Evolutionary conservation across 129 eudicot genomes (phyloP), one percentile per base, ranked within the genome.

Genomic region (Pulicaria dysenterica): DNA sequence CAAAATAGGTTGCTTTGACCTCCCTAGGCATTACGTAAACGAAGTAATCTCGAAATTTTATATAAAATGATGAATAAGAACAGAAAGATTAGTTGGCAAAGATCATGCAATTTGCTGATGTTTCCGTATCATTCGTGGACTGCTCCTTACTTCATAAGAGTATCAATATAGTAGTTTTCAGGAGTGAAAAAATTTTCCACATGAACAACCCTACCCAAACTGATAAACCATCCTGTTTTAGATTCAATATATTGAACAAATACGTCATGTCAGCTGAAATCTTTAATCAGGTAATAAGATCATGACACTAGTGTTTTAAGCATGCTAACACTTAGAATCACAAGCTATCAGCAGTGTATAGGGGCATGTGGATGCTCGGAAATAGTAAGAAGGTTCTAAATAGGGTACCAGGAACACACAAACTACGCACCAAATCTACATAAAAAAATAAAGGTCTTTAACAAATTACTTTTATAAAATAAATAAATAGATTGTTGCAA

Each of bases 21-120:
- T 24, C 37, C 48, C 42, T 65, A 47, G 41, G 38, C 2, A 13
- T 17, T 45, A 53, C 13, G 38, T 69, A 51, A 69, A 53, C 74
- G 14, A 38, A 51, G 61, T 16, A 69, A 69, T 69, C 63, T 8
- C 37, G 38, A 42, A 69, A 12, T 3, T 1, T 36, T 8, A 72
- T 40, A 9, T 31, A 14, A 4, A 58, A 14, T 19, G 1, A 44
- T 7, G 42, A 55, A 56, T 46, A 14, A 7, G 14, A 42, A 56
- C 44, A 70, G 5, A 42, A 6, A 58, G 11, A 58, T 34, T 45
- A 19, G 59, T 2, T 9, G 68, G 36, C 38, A 4, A 58, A 36
- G 13, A 72, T 58, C 77, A 72, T n/a, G 58, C 68, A 58, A 45
- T 45, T 58, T 45, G 34, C 47, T 8, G 46, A 72, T 48, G 11